Conservation (phyloP, 1,284 basidiomycete species). For the Paramarasmius palmivorus region DNA sequence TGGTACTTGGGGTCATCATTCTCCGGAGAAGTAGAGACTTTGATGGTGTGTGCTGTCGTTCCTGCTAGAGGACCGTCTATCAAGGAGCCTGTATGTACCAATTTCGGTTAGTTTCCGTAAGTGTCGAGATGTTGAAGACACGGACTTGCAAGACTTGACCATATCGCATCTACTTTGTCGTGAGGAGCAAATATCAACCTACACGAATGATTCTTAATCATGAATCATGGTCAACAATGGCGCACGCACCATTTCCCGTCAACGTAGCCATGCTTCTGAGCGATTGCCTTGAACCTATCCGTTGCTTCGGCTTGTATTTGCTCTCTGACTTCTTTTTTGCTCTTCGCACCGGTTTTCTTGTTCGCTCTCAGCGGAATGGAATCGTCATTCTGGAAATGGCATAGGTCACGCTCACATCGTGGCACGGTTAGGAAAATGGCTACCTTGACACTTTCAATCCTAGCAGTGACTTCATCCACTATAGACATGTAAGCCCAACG, state of each 20-base stretch:
- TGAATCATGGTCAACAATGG: slow-evolving; percentile 36
- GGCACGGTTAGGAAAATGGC: slow-evolving; percentile 1
- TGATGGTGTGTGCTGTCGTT: slow-evolving; percentile 53
- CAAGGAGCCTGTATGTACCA: slow-evolving; percentile 47
- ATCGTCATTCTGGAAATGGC: slow-evolving; percentile 51
- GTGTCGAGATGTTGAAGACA: slow-evolving; percentile 3
- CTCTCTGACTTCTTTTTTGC: slow-evolving; percentile 74
- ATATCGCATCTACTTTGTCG: slow-evolving; percentile 62
- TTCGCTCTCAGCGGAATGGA: slow-evolving; percentile 64
- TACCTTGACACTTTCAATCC: slow-evolving; percentile 62
- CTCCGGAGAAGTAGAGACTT: slow-evolving; percentile 63
- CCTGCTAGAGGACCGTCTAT: slow-evolving; percentile 58
- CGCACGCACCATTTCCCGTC: slow-evolving; percentile 63
- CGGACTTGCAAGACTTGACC: slow-evolving; percentile 58
- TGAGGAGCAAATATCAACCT: slow-evolving; percentile 55
- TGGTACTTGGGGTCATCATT: slow-evolving; percentile 49
- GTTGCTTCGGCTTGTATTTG: slow-evolving; percentile 62
- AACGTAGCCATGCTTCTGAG: slow-evolving; percentile 50
- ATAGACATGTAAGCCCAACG: background rate
- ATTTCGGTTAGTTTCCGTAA: background rate
- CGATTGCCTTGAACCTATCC: slow-evolving; percentile 57
- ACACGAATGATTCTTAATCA: background rate
- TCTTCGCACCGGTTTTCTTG: slow-evolving; percentile 69
- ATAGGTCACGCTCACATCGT: background rate
- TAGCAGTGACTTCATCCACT: slow-evolving; percentile 60